phyloP scores from a whole-genome alignment of 176 grass and related monocot genomes.

The Oryza coarctata region DNA sequence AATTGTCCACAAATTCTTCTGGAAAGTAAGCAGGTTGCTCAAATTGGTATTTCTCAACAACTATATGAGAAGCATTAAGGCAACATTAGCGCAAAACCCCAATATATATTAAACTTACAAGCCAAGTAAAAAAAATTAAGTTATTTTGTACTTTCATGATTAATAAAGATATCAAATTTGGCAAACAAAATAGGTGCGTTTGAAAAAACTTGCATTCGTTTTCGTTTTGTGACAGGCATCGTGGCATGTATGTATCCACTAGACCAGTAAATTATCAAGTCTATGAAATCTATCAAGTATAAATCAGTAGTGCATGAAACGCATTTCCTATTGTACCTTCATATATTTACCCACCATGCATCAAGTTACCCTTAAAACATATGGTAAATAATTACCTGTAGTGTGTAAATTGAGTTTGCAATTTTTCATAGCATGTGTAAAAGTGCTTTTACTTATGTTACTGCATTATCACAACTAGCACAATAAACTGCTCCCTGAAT shows the following conservation, averaged over 20 bases:
- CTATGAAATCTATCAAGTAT: background rate
- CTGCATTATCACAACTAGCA: background rate
- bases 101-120: constrained; percentile 6
- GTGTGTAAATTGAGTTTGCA: background rate
- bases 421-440: background rate
- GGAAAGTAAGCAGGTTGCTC: constrained; percentile 70
- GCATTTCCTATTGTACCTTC: background rate
- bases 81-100: constrained; percentile 2
- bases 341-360: background rate
- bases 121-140: background rate
- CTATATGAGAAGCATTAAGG: constrained; percentile 37
- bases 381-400: background rate
- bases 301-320: background rate
- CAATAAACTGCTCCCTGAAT: background rate
- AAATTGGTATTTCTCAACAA: constrained; percentile 43
- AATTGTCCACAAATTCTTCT: constrained; percentile 59
- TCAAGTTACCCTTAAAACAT: constrained; percentile 11
- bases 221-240: background rate
- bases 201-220: background rate
- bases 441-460: background rate
- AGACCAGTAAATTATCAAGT: background rate
- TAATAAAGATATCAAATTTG: background rate
- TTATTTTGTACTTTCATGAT: background rate
- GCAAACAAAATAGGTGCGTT: background rate
- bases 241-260: background rate